Evolutionary conservation across 768 basidiomycete species (phyloP), one percentile per base, ranked within the genome.

Genomic region (Terana coerulea): DNA sequence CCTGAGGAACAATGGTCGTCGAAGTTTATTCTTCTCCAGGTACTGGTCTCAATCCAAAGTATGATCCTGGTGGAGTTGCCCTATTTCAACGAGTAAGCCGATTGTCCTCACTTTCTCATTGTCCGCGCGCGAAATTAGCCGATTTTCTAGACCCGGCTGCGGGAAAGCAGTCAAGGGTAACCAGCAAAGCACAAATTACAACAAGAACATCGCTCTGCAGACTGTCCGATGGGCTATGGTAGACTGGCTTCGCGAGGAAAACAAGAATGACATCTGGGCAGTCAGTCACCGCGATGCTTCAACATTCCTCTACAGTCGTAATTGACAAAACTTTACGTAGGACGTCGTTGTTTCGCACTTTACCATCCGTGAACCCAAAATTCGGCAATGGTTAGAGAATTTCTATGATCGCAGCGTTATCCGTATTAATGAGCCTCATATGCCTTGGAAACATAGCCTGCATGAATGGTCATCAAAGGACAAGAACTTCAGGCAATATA

Each of bases 41-140:
- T 80, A 15, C 64, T 81, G 15, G 75, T 83, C 29, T 78, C 76
- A 48, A 79, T 81, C 22, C 80, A 80, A 61, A 75, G 75, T 61
- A 81, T 80, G 78, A 81, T 80, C 51, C 63, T 80, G 29, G 71
- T 78, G 19, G 78, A 81, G 31, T 55, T 71, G 11, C 78, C 79
- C 2, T 83, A 74, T 59, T 81, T 74, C 64, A 83, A 81, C 57
- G 80, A 81, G 78, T 79, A 55, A 26, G 75, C 26, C 21, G 22
- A 24, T 9, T 28, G 47, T 15, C 5, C 24, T 17, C 37, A 14
- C 45, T 14, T 17, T 30, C 29, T 39, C 26, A 15, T 34, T 33
- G 21, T 34, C 4, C 22, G 15, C 8, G 36, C 26, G 19, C 29
- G 52, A 25, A 47, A 19, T 28, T 37, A 7, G 8, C 7, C 24